Percentiles rank a stretch among this genome's conserved stretches.
Evolutionary conservation across 2,329 filamentous ascomycete genomes (phyloP).

Genomic region (Hypoxylon sp.): DNA sequence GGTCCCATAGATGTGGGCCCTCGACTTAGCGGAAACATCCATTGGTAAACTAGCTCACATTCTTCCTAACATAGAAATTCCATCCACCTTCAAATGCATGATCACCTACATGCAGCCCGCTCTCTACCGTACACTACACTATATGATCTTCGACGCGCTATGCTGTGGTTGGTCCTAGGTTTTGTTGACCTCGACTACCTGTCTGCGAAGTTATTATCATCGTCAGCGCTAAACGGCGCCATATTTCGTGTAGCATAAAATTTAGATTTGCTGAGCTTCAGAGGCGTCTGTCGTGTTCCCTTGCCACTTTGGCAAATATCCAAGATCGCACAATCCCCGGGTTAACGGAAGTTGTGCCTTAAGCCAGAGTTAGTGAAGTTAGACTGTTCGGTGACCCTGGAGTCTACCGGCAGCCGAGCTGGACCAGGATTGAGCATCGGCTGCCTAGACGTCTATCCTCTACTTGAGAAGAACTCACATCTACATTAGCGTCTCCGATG

Average conservation of each 20-base stretch:
- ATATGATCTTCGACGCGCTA: conserved; percentile 28
- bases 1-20: conserved; percentile 25
- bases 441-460: conserved; percentile 27
- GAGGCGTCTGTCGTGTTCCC: conserved; percentile 11
- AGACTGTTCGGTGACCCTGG: conserved; percentile 19
- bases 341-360: conserved; percentile 27
- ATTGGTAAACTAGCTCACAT: conserved; percentile 30
- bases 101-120: conserved; percentile 37
- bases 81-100: conserved; percentile 29
- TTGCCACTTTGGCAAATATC: conserved; percentile 16
- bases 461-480: conserved; percentile 23
- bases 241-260: conserved; percentile 3
- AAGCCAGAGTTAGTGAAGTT: conserved; percentile 14
- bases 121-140: conserved; percentile 4
- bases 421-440: conserved; percentile 23
- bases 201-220: conserved; percentile 15
- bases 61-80: conserved; percentile 27
- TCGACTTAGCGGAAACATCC: conserved; percentile 18
- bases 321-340: conserved; percentile 29
- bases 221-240: conserved; percentile 6
- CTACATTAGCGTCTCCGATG: conserved; percentile 31
- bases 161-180: conserved; percentile 22
- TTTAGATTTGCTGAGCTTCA: conserved; percentile 5
- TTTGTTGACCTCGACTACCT: conserved; percentile 5
- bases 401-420: conserved; percentile 22